Evolutionary conservation across 2,329 filamentous ascomycete genomes (phyloP).

Genomic region (Xylariaceae sp.): DNA sequence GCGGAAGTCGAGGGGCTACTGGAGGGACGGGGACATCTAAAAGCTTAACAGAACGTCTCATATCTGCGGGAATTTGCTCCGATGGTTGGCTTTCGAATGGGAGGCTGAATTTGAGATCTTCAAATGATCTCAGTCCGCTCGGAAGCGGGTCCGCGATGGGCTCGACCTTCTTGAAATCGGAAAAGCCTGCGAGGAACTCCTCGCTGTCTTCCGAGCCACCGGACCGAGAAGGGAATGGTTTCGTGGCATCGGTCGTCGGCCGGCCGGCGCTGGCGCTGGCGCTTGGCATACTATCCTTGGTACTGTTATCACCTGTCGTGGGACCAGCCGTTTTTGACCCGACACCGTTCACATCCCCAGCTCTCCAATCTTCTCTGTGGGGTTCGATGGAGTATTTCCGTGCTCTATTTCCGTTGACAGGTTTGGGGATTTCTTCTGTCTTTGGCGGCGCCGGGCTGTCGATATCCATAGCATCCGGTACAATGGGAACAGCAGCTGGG

Average conservation of each 20-base stretch:
- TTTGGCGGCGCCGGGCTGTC: conserved; percentile 43
- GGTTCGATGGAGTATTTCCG: conserved; percentile 55
- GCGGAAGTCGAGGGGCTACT: conserved; percentile 43
- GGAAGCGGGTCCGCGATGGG: conserved; percentile 43
- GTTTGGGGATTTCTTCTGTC: conserved; percentile 26
- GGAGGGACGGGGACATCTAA: conserved; percentile 47
- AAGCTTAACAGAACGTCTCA: conserved; percentile 32
- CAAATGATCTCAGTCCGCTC: conserved; percentile 48
- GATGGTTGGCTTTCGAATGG: conserved; percentile 52
- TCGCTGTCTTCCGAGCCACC: conserved; percentile 52
- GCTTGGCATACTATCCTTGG: conserved; percentile 23
- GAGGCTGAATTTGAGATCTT: conserved; percentile 50
- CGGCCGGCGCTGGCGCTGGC: conserved; percentile 19
- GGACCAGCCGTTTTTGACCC: conserved; percentile 19
- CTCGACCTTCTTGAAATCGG: conserved; percentile 51
- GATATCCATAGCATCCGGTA: conserved; percentile 57
- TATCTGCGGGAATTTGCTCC: conserved; percentile 34
- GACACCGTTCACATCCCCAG: conserved; percentile 40
- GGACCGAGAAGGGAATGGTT: conserved; percentile 32
- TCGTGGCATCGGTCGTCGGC: conserved; percentile 4
- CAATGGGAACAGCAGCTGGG: conserved; percentile 20
- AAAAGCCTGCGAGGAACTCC: conserved; percentile 48
- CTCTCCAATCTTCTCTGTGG: conserved; percentile 53
- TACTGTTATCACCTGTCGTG: conserved; percentile 20
- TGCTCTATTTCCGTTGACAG: conserved; percentile 31